phyloP scores from a whole-genome alignment of 495 filamentous ascomycete genomes.

The Penicillium nucicola region DNA sequence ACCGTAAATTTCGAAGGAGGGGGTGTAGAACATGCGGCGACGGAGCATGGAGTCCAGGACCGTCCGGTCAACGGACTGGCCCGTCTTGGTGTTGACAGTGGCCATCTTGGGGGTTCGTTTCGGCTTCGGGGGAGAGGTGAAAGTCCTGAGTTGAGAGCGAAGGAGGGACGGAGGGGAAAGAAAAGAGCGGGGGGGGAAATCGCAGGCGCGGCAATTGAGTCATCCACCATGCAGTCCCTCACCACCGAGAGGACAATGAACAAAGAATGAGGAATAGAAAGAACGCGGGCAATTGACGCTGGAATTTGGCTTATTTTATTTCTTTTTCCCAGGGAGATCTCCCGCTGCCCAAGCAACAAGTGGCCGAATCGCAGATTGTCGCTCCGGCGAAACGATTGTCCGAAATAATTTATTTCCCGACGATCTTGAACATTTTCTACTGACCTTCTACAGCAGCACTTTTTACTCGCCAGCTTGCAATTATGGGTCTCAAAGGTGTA shows the following conservation, averaged over 20 bases:
- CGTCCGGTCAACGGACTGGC: conserved; percentile 79
- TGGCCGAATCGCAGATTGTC: conserved; percentile 11
- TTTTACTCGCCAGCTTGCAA: conserved; percentile 3
- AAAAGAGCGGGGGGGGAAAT: conserved; percentile 33
- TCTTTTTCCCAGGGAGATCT: conserved; percentile 11
- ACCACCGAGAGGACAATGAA: conserved; percentile 15
- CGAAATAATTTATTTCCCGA: conserved; percentile 30
- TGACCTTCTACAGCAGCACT: conserved; percentile 6
- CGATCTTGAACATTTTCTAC: conserved; percentile 8
- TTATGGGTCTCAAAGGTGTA: conserved; percentile 24
- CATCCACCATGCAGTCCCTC: conserved; percentile 38
- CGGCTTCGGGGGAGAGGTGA: conserved; percentile 26
- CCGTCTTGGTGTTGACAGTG: conserved; percentile 75
- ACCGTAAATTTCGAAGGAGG: conserved; percentile 90
- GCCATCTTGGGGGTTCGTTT: conserved; percentile 49
- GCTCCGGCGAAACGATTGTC: conserved; percentile 19
- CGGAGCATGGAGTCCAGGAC: conserved; percentile 79
- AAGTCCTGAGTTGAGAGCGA: conserved; percentile 18
- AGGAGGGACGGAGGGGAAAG: conserved; percentile 32
- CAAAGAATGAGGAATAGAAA: conserved; percentile 2
- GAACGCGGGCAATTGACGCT: conserved; percentile 6
- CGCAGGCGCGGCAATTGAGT: conserved; percentile 43
- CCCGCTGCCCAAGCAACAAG: background rate
- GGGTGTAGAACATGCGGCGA: conserved; percentile 89
- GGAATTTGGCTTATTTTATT: conserved; percentile 3